Evolutionary conservation across 768 basidiomycete genomes (phyloP), one percentile per base, ranked within the genome.

Genomic region (Clitopilus hobsonii): DNA sequence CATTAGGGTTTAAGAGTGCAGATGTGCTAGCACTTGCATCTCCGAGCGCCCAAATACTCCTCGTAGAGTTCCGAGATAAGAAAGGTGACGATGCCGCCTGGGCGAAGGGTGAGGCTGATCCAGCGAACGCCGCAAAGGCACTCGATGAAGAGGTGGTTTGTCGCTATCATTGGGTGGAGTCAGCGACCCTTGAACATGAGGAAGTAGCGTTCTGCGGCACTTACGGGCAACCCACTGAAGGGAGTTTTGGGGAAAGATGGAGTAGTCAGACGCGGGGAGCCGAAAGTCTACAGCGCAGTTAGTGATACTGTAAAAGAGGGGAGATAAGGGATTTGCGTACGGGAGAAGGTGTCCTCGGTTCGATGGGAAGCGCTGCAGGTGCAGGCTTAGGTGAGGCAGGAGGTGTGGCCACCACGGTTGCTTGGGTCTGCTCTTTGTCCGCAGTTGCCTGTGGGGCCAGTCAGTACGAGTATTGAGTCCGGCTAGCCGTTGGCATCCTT

Each of bases 61-160:
- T 64, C 25, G 28, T 36, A 4, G 32, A 25, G 8, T 59, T 61
- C 5, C 56, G 45, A 18, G 61, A 54, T 29, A 59, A 25, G 11
- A 51, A 29, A 8, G 57, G 52, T 27, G 54, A 65, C 27, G 53
- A 65, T 13, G 60, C 59, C 26, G 58, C 36, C 20, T 56, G 65
- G 6, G 69, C 60, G 23, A 74, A 75, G 5, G 73, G 64, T 16
- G 76, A 74, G 4, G 64, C 56, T 7, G 69, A 63, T 13, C 68
- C 64, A 14, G 70, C 65, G 53, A 75, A 77, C 14, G 71, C 65
- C 18, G 75, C 72, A 56, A 77, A 77, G n/a, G 73, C 67, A 36
- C 65, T 68, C 14, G 56, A n/a, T n/a, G n/a, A n/a, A n/a, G n/a
- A 47, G 8, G 62, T 57, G 3, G 60, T 57, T 28, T 50, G 18